Evolutionary conservation across 495 filamentous ascomycete genomes (phyloP), one percentile per base, ranked within the genome.

Genomic region (Thermothielavioides terrestris): DNA sequence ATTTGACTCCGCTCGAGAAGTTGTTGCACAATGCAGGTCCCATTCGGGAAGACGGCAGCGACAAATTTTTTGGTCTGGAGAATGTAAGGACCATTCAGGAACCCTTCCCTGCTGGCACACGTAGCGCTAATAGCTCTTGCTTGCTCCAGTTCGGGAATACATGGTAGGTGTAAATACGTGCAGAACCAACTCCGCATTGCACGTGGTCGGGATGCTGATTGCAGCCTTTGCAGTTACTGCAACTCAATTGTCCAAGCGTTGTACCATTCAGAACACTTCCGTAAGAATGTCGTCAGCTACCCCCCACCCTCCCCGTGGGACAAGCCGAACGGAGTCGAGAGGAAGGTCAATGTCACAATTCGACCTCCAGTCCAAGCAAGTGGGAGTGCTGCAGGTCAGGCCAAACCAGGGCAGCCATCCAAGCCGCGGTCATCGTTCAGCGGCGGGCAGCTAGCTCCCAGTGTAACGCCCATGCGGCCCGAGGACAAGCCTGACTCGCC

Each of bases 51-150:
- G 90, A 98, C 73, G 92, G 94, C 18, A 96, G 86, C 66, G 92
- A 98, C 69, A 95, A 95, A 74, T 97, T 94, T 70, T 97, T 91
- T 73, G 92, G 94, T 3, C 83, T 97, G 74, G 92, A 97, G 68
- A 98, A 98, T 72, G 89, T 96, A 74, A 75, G 86, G 39, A 11
- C 5, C 68, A 12, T 31, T 18, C 23, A 20, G 46, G 17, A 39
- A 11, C 27, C 36, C 44, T 51, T 49, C 23, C 23, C 43, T 41
- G 23, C 28, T 23, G 8, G 20, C 21, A 38, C 49, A n/a, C 53
- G 21, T 46, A 17, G 15, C 46, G 50, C 56, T 59, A 47, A 67
- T 58, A 35, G 9, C 40, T 15, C 38, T 43, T 25, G 23, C 25
- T n/a, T 23, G 15, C 10, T 42, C 27, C 54, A 97, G 89, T 95